Base-by-base conservation (phyloP, 768 basidiomycete genomes). In the Butyriboletus loyo region DNA sequence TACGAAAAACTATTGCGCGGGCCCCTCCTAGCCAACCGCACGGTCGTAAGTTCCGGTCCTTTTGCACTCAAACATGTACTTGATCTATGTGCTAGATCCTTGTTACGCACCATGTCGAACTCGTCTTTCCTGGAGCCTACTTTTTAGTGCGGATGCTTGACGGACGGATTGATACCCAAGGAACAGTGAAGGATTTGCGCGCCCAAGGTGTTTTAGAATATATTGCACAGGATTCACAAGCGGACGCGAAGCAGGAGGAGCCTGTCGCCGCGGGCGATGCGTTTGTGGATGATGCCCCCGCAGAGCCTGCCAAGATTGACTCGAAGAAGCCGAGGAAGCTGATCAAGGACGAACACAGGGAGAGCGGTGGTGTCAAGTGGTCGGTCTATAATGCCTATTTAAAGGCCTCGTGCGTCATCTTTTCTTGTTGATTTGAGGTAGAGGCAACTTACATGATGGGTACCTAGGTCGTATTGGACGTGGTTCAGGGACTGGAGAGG, bases 101-200 rank as follows among this genome's bases (percentile, higher is more conserved):
- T 5, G 89, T 93, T 32, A 90, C 89, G 0, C 91, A 93, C 55
- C 90, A 92, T 61, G 84, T 92, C 25, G 87, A 92, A 45, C 79
- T 94, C 1, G 84, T 92, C 17, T 78, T 91, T 7, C 85, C 89
- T 0, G 84, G 82, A 0, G 81, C 87, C 0, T 63, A 84, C 59
- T 90, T 90, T 60, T 70, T 92, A 3, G 77, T 92, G 7, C 82
- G 88, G 25, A 85, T 92, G 79, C 75, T 89, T 2, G 89, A 92
- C 62, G 91, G 90, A 3, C 82, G 89, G 14, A 83, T 92, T 46
- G 89, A 91, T 60, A 78, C 80, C 1, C 82, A 89, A 62, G 91
- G 91, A 7, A 80, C 79, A 0, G 73, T 87, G 10, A 75, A 78
- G 38, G 87, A 89, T 7, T 74, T 92, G 7, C 79, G 80, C 1